phyloP scores from a whole-genome alignment of 768 basidiomycete genomes.

The Amylocystis lapponica region DNA sequence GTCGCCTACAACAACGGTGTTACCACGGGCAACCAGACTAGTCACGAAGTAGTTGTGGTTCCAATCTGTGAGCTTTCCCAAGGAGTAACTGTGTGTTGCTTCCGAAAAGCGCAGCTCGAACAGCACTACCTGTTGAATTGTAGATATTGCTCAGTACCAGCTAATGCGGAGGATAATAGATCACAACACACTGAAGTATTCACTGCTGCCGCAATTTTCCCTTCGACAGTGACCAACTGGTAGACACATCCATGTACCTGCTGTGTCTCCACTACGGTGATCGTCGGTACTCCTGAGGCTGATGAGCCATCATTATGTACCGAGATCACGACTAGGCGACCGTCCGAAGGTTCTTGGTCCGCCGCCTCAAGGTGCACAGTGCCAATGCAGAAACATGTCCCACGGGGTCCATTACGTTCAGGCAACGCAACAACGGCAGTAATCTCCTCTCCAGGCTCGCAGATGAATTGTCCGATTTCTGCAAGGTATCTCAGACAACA shows the following conservation, averaged over 20 bases:
- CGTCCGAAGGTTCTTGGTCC: constrained; percentile 35
- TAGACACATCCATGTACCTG: constrained; percentile 66
- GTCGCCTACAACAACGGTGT: constrained; percentile 69
- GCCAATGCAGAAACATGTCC: constrained; percentile 30
- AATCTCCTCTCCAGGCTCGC: constrained; percentile 55
- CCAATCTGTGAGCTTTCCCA: constrained; percentile 54
- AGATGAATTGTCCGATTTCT: constrained; percentile 45
- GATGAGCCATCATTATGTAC: constrained; percentile 25
- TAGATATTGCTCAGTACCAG: no score
- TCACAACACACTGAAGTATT: constrained; percentile 75
- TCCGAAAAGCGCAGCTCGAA: constrained; percentile 42
- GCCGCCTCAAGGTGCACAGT: constrained; percentile 27
- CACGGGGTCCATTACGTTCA: neutral
- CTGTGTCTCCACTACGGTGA: constrained; percentile 33
- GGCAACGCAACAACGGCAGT: constrained; percentile 40
- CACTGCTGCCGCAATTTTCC: constrained; percentile 59
- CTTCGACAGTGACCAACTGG: constrained; percentile 43
- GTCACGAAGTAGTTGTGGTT: constrained; percentile 80
- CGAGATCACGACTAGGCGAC: constrained; percentile 57
- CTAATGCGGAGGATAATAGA: no score
- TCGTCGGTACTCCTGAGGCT: neutral
- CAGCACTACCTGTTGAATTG: constrained; percentile 23
- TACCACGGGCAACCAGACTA: constrained; percentile 50
- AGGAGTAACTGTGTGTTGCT: no score
- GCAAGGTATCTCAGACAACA: neutral